A percentile compares a stretch with the other conserved stretches of the same genome.
phyloP scores from a whole-genome alignment of 2,329 filamentous ascomycete species.

The Aspergillus thermomutatus region DNA sequence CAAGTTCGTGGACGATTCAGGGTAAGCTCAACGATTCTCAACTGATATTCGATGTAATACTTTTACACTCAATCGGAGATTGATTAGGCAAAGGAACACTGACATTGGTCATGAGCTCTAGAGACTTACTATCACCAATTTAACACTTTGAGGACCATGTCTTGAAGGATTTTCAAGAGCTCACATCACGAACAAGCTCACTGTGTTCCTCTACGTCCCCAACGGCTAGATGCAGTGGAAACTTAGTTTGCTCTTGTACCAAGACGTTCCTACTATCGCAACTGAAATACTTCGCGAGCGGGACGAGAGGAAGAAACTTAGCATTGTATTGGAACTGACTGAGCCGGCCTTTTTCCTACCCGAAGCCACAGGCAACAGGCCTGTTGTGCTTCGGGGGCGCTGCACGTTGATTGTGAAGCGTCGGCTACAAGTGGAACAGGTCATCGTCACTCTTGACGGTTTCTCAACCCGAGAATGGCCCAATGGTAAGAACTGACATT shows the following conservation, averaged over 20 bases:
- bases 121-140: background rate
- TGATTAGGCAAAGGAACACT: background rate
- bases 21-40: background rate
- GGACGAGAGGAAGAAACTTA: background rate
- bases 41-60: background rate
- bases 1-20: background rate
- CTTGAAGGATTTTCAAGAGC: background rate
- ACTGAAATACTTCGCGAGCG: background rate
- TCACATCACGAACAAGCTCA: background rate
- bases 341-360: slow-evolving; percentile 15
- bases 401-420: slow-evolving; percentile 9
- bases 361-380: slow-evolving; percentile 8
- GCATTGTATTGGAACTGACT: slow-evolving; percentile 6
- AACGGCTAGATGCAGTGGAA: background rate
- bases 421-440: slow-evolving; percentile 4
- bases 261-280: background rate
- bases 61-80: background rate
- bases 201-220: background rate
- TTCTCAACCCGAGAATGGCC: too few species aligned
- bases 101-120: background rate
- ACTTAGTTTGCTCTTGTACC: too few species aligned
- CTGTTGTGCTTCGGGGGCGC: slow-evolving; percentile 12
- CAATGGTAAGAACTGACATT: slow-evolving; percentile 6
- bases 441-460: slow-evolving; percentile 11
- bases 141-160: background rate